Evolutionary conservation across 768 basidiomycete species (phyloP), one percentile per base, ranked within the genome.

Genomic region (Russula ochroleuca): DNA sequence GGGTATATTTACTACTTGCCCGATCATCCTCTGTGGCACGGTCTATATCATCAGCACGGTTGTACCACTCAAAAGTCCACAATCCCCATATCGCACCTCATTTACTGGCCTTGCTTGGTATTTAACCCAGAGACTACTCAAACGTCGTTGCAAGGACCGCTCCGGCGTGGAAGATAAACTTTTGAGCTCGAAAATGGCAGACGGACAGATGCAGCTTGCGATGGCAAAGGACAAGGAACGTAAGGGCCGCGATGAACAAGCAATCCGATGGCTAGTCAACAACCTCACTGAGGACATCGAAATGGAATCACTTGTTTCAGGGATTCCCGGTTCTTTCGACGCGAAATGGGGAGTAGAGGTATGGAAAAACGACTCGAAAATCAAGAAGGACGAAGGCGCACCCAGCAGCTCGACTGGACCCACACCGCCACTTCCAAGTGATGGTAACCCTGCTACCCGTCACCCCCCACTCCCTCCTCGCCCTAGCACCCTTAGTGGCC

Each of bases 21-120:
- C 65, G 5, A 54, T 70, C 10, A n/a, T 33, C 17, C 1, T 54
- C 19, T 67, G 62, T 41, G 57, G 35, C 17, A 1, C 41, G 1
- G 15, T 64, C 38, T 71, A 69, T 45, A 10, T 66, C 51, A 17
- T 59, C 59, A 55, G 41, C 55, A 53, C 62, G 37, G 21, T 64
- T n/a, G 49, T 52, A 13, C 63, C 66, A 13, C 15, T 58, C 13
- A 5, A 28, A 17, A 35, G 49, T 3, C 63, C 66, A 10, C 40
- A 64, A 40, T 64, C 50, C 7, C 66, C 66, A 10, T 64, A 54
- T 49, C 63, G 63, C 15, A 52, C 38, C 33, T 57, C 66, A 23
- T 56, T 61, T 37, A 48, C 63, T 9, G 11, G 55, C n/a, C 21
- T 58, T 9, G 38, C 64, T 43, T 67, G 66, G 66, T 52, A n/a